Conservation (phyloP, 805 yeast genomes). For the Metschnikowia gelsemii region DNA sequence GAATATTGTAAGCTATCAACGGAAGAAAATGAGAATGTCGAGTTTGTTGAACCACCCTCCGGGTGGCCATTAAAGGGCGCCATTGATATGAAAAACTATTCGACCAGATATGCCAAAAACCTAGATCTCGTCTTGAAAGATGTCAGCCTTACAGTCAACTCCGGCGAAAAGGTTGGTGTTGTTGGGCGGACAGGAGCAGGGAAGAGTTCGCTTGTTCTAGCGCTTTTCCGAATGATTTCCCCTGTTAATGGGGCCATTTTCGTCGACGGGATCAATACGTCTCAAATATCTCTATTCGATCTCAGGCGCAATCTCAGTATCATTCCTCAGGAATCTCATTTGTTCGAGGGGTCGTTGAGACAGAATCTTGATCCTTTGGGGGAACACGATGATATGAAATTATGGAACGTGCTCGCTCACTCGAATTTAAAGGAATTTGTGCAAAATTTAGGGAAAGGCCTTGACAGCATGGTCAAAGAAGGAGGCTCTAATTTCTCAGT, state of each 20-base stretch:
- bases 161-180: constrained; percentile 86
- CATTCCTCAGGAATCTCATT: constrained; percentile 30
- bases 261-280: constrained; percentile 22
- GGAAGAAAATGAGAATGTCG: constrained; percentile 31
- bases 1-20: constrained; percentile 53
- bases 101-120: constrained; percentile 81
- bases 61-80: constrained; percentile 18
- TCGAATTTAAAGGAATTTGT: constrained; percentile 23
- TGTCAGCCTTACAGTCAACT: constrained; percentile 60
- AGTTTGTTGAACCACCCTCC: constrained; percentile 5
- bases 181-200: constrained; percentile 84
- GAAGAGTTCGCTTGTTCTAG: constrained; percentile 27
- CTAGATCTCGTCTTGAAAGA: constrained; percentile 76
- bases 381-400: constrained; percentile 23
- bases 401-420: constrained; percentile 26
- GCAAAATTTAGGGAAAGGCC: constrained; percentile 18
- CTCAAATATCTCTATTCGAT: constrained; percentile 20
- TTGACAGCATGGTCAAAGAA: constrained; percentile 22
- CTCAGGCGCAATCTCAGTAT: constrained; percentile 26
- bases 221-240: constrained; percentile 27
- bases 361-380: constrained; percentile 66
- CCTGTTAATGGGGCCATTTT: constrained; percentile 21
- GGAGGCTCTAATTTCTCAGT: constrained; percentile 29
- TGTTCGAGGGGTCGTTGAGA: constrained; percentile 27
- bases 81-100: constrained; percentile 44